phyloP scores from a whole-genome alignment of 495 filamentous ascomycete species.

The Podospora conica region DNA sequence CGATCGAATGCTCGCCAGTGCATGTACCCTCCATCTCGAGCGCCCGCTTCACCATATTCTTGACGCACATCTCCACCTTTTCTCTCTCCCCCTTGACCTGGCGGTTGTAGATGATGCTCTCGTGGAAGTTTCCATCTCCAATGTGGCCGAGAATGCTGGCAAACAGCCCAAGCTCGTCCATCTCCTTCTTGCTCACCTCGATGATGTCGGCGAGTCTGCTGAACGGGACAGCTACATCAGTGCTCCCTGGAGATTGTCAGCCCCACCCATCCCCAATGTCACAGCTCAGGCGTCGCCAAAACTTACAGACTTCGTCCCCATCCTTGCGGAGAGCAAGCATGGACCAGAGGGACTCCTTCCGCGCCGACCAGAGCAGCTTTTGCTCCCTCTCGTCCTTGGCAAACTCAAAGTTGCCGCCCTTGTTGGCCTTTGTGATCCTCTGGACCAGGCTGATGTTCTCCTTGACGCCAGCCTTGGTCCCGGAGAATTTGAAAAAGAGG shows the following conservation, averaged over 20 bases:
- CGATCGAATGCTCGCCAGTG: slow-evolving; percentile 86
- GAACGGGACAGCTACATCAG: slow-evolving; percentile 86
- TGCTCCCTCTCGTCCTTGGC: slow-evolving; percentile 61
- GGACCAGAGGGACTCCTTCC: slow-evolving; percentile 71
- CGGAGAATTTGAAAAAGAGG: slow-evolving; percentile 79
- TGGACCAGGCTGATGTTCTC: slow-evolving; percentile 63
- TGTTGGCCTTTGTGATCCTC: slow-evolving; percentile 55
- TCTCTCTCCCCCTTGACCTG: slow-evolving; percentile 58
- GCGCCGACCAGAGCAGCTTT: slow-evolving; percentile 65
- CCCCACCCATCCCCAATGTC: not conserved
- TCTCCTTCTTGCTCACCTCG: slow-evolving; percentile 81
- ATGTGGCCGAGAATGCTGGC: slow-evolving; percentile 79
- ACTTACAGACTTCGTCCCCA: slow-evolving; percentile 53
- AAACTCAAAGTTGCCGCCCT: slow-evolving; percentile 67
- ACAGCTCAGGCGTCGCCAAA: not conserved
- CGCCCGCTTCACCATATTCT: slow-evolving; percentile 82
- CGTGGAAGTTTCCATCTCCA: slow-evolving; percentile 89
- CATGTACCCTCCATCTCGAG: slow-evolving; percentile 92
- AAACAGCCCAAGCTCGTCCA: slow-evolving; percentile 78
- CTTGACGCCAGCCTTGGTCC: slow-evolving; percentile 60
- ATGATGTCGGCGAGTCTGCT: slow-evolving; percentile 84
- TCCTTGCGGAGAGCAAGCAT: slow-evolving; percentile 63
- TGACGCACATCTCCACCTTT: slow-evolving; percentile 71
- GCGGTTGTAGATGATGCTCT: slow-evolving; percentile 77
- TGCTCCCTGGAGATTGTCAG: slow-evolving; percentile 45